Percentiles rank a stretch among this genome's conserved stretches.
phyloP scores from a whole-genome alignment of 768 basidiomycete species.

The Mycena rebaudengoi region DNA sequence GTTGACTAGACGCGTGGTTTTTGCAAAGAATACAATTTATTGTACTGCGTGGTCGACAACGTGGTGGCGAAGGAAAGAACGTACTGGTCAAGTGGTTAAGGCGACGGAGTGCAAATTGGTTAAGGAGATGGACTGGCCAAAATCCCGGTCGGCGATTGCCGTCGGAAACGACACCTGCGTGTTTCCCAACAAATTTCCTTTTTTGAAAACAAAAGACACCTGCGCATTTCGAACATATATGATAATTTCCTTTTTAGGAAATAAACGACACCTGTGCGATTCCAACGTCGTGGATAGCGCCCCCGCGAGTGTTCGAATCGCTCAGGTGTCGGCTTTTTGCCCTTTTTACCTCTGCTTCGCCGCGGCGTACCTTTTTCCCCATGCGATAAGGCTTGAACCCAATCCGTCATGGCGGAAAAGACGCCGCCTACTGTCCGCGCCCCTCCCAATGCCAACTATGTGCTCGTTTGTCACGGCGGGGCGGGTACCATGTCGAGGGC shows the following conservation, averaged over 20 bases:
- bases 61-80: too few relatives aligned
- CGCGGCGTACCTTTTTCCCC: neutral
- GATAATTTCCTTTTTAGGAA: too few relatives aligned
- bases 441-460: conserved; percentile 4
- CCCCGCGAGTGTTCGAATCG: conserved; percentile 16
- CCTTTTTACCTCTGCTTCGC: neutral
- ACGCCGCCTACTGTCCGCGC: neutral
- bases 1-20: too few relatives aligned
- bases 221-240: too few relatives aligned
- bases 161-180: too few relatives aligned
- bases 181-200: too few relatives aligned
- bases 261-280: neutral
- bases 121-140: too few relatives aligned
- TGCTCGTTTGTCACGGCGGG: conserved; percentile 82
- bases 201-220: too few relatives aligned
- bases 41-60: too few relatives aligned
- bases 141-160: too few relatives aligned
- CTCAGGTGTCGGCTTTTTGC: conserved; percentile 3
- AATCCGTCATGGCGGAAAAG: conserved; percentile 9
- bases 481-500: conserved; percentile 74
- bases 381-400: neutral
- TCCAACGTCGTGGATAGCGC: neutral
- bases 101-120: conserved; percentile 8
- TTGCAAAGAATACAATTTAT: too few relatives aligned
- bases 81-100: conserved; percentile 16